Base-by-base conservation (phyloP, 2,329 filamentous ascomycete species). In the Trichoderma cornu-damae region DNA sequence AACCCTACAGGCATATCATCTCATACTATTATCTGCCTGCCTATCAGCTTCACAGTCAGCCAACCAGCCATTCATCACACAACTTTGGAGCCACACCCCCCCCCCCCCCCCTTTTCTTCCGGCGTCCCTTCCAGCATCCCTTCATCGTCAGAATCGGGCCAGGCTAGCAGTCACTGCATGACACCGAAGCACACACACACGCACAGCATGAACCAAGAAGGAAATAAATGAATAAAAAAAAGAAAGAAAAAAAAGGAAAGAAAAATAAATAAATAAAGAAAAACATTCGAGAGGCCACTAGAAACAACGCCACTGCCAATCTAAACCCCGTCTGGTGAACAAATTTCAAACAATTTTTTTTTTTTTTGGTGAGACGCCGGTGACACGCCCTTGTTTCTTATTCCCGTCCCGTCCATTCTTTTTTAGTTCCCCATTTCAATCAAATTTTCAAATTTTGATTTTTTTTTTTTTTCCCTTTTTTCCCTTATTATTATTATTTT, bases 221-320 rank as follows among this genome's bases (percentile, higher is more conserved):
- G n/a, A n/a, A n/a, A n/a, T n/a, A n/a, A n/a, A n/a, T n/a, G n/a
- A n/a, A n/a, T n/a, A n/a, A n/a, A n/a, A n/a, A n/a, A n/a, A n/a
- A n/a, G n/a, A n/a, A n/a, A n/a, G n/a, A n/a, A n/a, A n/a, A n/a
- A n/a, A n/a, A n/a, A n/a, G n/a, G n/a, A n/a, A n/a, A n/a, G n/a
- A n/a, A n/a, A n/a, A n/a, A n/a, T n/a, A n/a, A n/a, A n/a, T n/a
- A n/a, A n/a, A n/a, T n/a, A 30, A 28, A 20, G n/a, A 38, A 30
- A 20, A 55, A 55, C 51, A 55, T 47, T 18, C 51, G 51, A 53
- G 38, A 30, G 30, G 18, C 50, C 35, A 46, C 14, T 28, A 22
- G 35, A 22, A 44, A 47, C 40, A 55, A 55, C 51, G 51, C 51
- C 51, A 55, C 51, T 46, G 24, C 32, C 42, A 37, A 32, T 28